Evolutionary conservation across 2,329 filamentous ascomycete species (phyloP), one percentile per base, ranked within the genome.

Genomic region (Torrubiellomyces zombiae): DNA sequence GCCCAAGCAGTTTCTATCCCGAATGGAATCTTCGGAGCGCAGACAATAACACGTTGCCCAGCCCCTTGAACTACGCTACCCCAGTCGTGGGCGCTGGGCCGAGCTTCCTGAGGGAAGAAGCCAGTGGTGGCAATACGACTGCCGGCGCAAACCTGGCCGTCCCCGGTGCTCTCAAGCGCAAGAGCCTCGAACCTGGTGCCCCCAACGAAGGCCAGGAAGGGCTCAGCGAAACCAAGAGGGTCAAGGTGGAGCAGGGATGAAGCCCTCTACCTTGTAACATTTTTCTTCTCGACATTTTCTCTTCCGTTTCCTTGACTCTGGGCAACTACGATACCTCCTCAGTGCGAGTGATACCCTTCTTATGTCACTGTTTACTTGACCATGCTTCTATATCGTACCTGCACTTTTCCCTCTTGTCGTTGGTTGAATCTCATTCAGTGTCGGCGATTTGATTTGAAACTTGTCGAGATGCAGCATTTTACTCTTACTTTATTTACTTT

Each of bases 11-110:
- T 36, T 94, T 95, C 53, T 95, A 92, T 42, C 74, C 78, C 0
- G 83, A 92, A 34, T 94, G 85, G 85, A 75, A 77, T 36, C 83
- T 80, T 47, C 45, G 72, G 47, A 47, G 70, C 47, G 49, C 59
- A 28, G 79, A 89, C 36, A 78, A 66, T 45, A 92, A 89, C 40
- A 89, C 91, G 36, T 60, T 95, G 24, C 85, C 85, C 0, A 94
- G 83, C 45, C 89, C 89, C 7, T 56, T 95, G 34, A 92, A 85
- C 32, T 94, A 94, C 50, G 78, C 81, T 17, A 95, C 89, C 2
- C 89, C 89, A 0, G 56, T 74, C 2, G 62, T 63, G 2, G 64
- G 60, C 2, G 63, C 60, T 1, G 70, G 70, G 3, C 70, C 70
- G 3, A 73, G 67, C 29, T 75, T 75, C 36, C 38, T 75, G 27